Evolutionary conservation across 768 basidiomycete genomes (phyloP), one percentile per base, ranked within the genome.

Genomic region (Russula vinacea): DNA sequence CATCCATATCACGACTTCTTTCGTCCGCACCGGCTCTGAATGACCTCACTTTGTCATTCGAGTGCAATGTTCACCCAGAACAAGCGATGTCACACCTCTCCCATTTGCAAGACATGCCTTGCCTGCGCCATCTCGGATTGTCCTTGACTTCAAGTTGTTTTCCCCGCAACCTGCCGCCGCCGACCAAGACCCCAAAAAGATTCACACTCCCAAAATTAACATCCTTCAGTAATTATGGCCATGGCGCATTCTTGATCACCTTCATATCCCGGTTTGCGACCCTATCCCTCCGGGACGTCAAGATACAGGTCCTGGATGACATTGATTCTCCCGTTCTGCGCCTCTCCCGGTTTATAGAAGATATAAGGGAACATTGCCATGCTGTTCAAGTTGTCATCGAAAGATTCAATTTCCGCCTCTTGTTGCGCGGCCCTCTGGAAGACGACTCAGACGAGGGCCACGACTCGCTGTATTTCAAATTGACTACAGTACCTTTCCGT

Each of bases 271-370:
- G 29, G 14, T 35, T 57, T 4, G 5, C 22, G 16, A 56, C 49
- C 11, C 55, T 55, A 4, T 62, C 35, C 33, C 37, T 62, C 11
- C 37, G 50, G 26, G 35, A 39, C 16, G 5, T 57, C 32, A 2
- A 53, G 9, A 14, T 42, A 6, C 0, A 5, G 1, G 1, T 17
- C 2, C 0, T 1, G 11, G 49, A 32, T 14, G 2, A 0, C 32
- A 24, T 9, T 5, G 24, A 4, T 3, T 16, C 8, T 33, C 9
- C 40, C 5, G 2, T 53, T 19, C 22, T 26, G 4, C 42, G 53
- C 14, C 24, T 63, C 42, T 2, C 32, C 24, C 29, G 39, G 40
- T 58, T 63, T 29, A 44, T 58, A 7, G 1, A 32, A 35, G 50
- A 44, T 4, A 16, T 58, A 13, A 17, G 10, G 5, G 17, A 3